Evolutionary conservation across 176 grass and related monocot species (phyloP).

Genomic region (Cenchrus americanus): DNA sequence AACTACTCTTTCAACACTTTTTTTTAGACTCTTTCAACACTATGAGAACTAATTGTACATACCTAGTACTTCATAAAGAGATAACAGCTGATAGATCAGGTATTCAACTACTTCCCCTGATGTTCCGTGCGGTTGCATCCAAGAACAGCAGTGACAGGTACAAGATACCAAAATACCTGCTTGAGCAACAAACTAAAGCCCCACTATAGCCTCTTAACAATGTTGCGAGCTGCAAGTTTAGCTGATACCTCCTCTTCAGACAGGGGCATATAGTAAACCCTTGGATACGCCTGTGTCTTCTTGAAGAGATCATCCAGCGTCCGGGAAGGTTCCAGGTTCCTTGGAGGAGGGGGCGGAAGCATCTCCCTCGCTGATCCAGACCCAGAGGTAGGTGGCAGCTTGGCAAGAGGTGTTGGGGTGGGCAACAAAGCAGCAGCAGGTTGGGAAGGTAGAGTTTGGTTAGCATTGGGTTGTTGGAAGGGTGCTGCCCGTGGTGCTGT

Average conservation of each 20-base stretch:
- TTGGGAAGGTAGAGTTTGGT: slow-evolving; percentile 42
- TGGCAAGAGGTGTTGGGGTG: slow-evolving; percentile 30
- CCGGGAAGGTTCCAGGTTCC: slow-evolving; percentile 40
- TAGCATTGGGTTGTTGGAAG: slow-evolving; percentile 44
- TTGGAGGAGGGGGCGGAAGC: slow-evolving; percentile 47
- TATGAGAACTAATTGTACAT: not conserved
- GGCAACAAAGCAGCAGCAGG: slow-evolving; percentile 40
- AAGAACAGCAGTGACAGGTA: not conserved
- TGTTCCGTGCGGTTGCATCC: not conserved
- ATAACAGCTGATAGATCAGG: not conserved
- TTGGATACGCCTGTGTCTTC: slow-evolving; percentile 65
- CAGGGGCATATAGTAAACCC: slow-evolving; percentile 81
- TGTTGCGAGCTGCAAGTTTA: slow-evolving; percentile 59
- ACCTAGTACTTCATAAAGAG: slow-evolving; percentile 17
- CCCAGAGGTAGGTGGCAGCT: slow-evolving; percentile 12
- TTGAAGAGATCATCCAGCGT: slow-evolving; percentile 83
- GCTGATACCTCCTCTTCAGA: slow-evolving; percentile 63
- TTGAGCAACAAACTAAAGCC: not conserved
- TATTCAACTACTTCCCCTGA: not conserved
- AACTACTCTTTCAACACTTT: not conserved
- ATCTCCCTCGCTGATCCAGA: slow-evolving; percentile 27
- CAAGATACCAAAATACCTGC: slow-evolving; percentile 28
- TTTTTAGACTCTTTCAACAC: not conserved
- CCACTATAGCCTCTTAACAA: slow-evolving; percentile 25
- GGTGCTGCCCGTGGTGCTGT: slow-evolving; percentile 24